These are phyloP conservation scores for Halophytophthora polymorphica DNA, from an alignment of 352 stramenopile genomes.

Conservation along the genomic window DNA sequence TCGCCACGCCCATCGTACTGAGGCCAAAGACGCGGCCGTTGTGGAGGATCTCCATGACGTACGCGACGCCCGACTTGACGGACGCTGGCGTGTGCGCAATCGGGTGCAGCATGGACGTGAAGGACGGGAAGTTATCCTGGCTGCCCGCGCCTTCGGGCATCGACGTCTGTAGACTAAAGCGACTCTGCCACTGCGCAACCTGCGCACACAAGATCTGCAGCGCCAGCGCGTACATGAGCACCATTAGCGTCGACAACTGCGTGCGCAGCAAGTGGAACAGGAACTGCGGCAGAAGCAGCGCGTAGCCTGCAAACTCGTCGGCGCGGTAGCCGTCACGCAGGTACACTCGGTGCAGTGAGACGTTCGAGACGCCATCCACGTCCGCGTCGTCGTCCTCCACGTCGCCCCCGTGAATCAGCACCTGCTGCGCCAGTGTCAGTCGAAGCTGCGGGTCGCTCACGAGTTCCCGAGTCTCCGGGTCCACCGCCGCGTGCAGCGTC, in stretches of 20 bases:
- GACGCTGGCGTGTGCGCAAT: constrained; percentile 34
- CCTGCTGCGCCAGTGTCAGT: constrained; percentile 36
- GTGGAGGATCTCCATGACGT: constrained; percentile 6
- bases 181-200: constrained; percentile 61
- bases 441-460: constrained; percentile 37
- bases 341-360: constrained; percentile 41
- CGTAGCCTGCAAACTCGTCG: constrained; percentile 46
- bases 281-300: constrained; percentile 39
- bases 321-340: constrained; percentile 51
- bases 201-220: constrained; percentile 68
- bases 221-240: constrained; percentile 63
- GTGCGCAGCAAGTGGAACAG: constrained; percentile 52
- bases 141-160: constrained; percentile 17
- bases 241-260: constrained; percentile 38
- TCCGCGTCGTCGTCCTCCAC: constrained; percentile 2
- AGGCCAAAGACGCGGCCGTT: constrained; percentile 4
- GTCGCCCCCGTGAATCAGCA: constrained; percentile 32
- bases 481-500: constrained; percentile 61
- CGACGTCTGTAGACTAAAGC: constrained; percentile 46
- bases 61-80: constrained; percentile 18
- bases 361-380: constrained; percentile 16
- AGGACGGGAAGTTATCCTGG: constrained; percentile 48
- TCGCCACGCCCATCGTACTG: constrained; percentile 9
- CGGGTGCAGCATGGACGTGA: constrained; percentile 61
- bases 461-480: constrained; percentile 41